Evolutionary conservation across 2,329 filamentous ascomycete species (phyloP), one percentile per base, ranked within the genome.

Genomic region (Helotiales sp.): DNA sequence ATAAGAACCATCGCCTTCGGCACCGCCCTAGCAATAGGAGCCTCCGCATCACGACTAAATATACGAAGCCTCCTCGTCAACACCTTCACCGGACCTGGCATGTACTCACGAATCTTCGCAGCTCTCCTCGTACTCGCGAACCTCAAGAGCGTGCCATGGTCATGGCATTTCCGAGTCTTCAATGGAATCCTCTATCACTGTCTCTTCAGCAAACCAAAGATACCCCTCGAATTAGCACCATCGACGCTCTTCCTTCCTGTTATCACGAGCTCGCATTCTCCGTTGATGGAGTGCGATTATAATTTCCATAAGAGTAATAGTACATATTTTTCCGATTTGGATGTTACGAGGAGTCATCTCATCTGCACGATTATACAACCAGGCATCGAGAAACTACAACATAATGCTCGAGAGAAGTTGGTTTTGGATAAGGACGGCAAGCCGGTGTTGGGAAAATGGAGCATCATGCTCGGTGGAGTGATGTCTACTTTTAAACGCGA

Each of bases 321-420:
- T 63, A 89, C 87, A 1, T 90, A 89, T 72, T 90, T 89, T 70
- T 77, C 81, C 44, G 87, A 90, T 68, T 80, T 89, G 53, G 87
- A 90, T 68, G 80, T 89, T 49, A 85, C 88, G 36, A 89, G 95
- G 56, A 89, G 89, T 0, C 90, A 96, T 63, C 83, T 95, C 8
- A 85, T 96, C 53, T 88, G 86, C 49, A 84, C 86, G 63, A 76
- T 93, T 2, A 77, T 88, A 53, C 81, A 80, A 19, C 79, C 81
- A 0, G 85, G 85, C 1, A 78, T 88, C 68, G 75, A 78, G 38
- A 75, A 72, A 17, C 72, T 84, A 15, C 75, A 78, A 47, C 69
- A 76, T 59, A 86, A 86, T 63, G 72, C 73, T 1, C 66, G 73
- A 22, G 77, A 75, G 30, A 74, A 74, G 60, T 71, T 85, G n/a